Evolutionary conservation across 2,329 filamentous ascomycete species (phyloP), one percentile per base, ranked within the genome.

Genomic region (Diplodia mutila): DNA sequence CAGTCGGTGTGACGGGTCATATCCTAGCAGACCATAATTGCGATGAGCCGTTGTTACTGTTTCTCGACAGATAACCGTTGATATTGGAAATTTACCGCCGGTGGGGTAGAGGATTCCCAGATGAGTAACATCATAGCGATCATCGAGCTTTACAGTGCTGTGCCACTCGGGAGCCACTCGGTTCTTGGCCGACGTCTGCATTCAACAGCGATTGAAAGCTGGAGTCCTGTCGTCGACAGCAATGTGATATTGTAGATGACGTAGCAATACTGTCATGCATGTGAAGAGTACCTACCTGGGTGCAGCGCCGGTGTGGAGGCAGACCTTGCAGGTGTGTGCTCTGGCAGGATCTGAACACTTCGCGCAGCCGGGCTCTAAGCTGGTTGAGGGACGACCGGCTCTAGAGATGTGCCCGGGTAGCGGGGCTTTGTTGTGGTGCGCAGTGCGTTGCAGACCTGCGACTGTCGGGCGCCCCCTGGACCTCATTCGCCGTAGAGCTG

Each of bases 361-460:
- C 53, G 29, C 49, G 25, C 49, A 27, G 4, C 23, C 21, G 23
- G 49, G 4, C 25, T 27, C 49, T 18, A 14, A 16, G 9, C 49
- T 52, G 18, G 49, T 27, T 27, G 51, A 34, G 27, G 29, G 25
- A 16, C 14, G 51, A 2, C n/a, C n/a, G n/a, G n/a, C n/a, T 51
- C 21, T 16, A 32, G 14, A 53, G 27, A 11, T 25, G 51, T 53
- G 25, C 27, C 16, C 27, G 25, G 27, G 27, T 16, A 53, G 42
- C 18, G 8, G 21, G 53, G 8, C 14, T 23, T 37, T 51, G 21
- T 51, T 63, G 51, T 51, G 59, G 42, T 11, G 59, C 59, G n/a
- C 27, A 18, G 42, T 21, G 27, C 29, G 59, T 51, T 51, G 59
- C 59, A 63, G 29, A 63, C n/a, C 21, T 51, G 46, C 42, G 46